A percentile compares a stretch with the other conserved stretches of the same genome.
These are phyloP conservation scores for Rehmannia glutinosa DNA, from an alignment of 257 asterid genomes.

Conservation along the genomic window DNA sequence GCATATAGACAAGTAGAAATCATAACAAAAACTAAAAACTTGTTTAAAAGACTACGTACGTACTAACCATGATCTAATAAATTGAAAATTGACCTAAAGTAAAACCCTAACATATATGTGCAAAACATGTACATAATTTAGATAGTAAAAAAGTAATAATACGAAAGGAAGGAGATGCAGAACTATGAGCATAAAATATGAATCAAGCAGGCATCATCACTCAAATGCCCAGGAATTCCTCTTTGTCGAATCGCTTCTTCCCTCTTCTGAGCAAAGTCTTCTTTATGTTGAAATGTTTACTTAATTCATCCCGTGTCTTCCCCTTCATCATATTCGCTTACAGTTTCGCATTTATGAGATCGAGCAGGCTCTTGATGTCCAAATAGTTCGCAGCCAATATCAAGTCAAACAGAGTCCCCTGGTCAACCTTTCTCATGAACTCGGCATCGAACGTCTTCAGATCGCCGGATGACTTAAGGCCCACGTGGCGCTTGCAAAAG, in stretches of 20 bases:
- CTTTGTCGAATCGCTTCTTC: conserved; percentile 26
- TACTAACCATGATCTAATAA: too few relatives aligned
- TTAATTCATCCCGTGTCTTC: conserved; percentile 51
- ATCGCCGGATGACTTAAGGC: too few relatives aligned
- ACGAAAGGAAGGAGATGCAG: too few relatives aligned
- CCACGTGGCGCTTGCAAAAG: conserved; percentile 33
- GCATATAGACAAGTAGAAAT: too few relatives aligned
- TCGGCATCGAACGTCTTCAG: conserved; percentile 43
- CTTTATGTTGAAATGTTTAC: conserved; percentile 53
- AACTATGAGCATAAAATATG: too few relatives aligned
- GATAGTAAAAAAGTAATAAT: too few relatives aligned
- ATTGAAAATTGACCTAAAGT: too few relatives aligned
- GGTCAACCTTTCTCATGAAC: conserved; percentile 58
- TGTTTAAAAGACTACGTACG: too few relatives aligned
- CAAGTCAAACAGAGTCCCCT: conserved; percentile 48
- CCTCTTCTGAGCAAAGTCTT: conserved; percentile 63
- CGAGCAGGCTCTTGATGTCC: conserved; percentile 58
- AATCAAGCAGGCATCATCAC: neutral
- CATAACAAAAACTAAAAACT: too few relatives aligned
- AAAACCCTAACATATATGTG: too few relatives aligned
- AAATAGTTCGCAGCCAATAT: conserved; percentile 66
- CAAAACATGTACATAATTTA: too few relatives aligned
- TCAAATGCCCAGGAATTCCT: neutral
- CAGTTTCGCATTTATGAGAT: conserved; percentile 54
- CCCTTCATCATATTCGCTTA: conserved; percentile 67